These are phyloP conservation scores for Metschnikowia henanensis DNA, from an alignment of 805 yeast species.

Conservation along the genomic window DNA sequence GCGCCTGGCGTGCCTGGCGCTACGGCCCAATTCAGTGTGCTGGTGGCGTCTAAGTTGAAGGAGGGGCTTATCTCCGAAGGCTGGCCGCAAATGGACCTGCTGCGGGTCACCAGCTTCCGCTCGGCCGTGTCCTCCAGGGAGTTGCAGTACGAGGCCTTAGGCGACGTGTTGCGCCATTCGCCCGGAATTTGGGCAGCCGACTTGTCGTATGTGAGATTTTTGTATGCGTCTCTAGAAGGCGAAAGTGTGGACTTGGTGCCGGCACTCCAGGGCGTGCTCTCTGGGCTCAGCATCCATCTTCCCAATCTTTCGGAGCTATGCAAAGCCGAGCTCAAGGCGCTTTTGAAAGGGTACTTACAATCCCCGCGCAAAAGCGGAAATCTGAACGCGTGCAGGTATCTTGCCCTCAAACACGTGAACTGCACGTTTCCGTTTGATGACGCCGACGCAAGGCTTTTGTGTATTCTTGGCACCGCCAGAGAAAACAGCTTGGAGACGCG, in stretches of 20 bases:
- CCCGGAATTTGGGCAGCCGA: slow-evolving; percentile 43
- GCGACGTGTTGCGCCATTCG: slow-evolving; percentile 55
- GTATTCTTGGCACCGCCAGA: slow-evolving; percentile 61
- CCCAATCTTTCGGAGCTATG: slow-evolving; percentile 37
- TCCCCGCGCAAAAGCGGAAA: slow-evolving; percentile 2
- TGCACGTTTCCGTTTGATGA: slow-evolving; percentile 66
- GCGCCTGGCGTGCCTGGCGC: too few species aligned
- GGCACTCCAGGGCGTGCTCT: slow-evolving; percentile 70
- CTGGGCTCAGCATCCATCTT: slow-evolving; percentile 54
- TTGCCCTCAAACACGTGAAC: slow-evolving; percentile 65
- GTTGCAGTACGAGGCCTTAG: slow-evolving; percentile 76
- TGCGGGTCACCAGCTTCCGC: slow-evolving; percentile 37
- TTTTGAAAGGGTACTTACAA: slow-evolving; percentile 32
- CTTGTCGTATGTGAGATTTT: slow-evolving; percentile 56
- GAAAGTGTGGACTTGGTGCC: slow-evolving; percentile 64
- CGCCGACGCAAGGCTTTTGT: slow-evolving; percentile 62
- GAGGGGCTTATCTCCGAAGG: slow-evolving; percentile 55
- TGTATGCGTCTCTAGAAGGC: slow-evolving; percentile 66
- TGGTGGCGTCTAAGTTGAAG: slow-evolving; percentile 53
- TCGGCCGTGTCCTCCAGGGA: slow-evolving; percentile 48
- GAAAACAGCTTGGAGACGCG: slow-evolving; percentile 67
- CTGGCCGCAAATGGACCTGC: slow-evolving; percentile 50
- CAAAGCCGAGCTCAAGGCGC: slow-evolving; percentile 43
- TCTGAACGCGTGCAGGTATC: slow-evolving; percentile 49
- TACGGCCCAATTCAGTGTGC: slow-evolving; percentile 28